Conservation (phyloP, 176 grass and related monocot genomes). For the Raddia distichophylla region DNA sequence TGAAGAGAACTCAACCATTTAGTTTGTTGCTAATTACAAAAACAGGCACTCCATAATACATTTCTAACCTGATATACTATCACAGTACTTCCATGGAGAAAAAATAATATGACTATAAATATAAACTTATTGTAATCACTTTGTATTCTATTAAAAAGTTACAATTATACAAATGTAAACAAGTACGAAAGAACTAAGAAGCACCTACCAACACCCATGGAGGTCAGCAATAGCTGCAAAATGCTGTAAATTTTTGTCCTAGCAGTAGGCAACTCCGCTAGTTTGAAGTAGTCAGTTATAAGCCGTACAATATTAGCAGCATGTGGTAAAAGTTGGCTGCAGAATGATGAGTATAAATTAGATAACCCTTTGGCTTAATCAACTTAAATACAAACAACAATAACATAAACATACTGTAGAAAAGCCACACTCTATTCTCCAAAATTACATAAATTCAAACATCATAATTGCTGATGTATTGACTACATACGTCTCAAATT, state of each 20-base stretch:
- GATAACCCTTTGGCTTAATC: slow-evolving; percentile 21
- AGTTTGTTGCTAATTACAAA: not conserved
- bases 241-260: slow-evolving; percentile 80
- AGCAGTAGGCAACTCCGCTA: slow-evolving; percentile 59
- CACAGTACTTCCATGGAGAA: not conserved
- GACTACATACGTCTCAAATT: slow-evolving; percentile 2
- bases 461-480: not conserved
- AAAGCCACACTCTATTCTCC: not conserved
- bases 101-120: not conserved
- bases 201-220: slow-evolving; percentile 84
- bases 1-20: not conserved
- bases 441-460: slow-evolving; percentile 26
- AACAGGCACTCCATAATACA: slow-evolving; percentile 18
- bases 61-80: slow-evolving; percentile 10
- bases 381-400: slow-evolving; percentile 20
- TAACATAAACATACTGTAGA: slow-evolving; percentile 8
- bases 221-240: slow-evolving; percentile 68
- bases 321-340: slow-evolving; percentile 94
- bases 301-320: slow-evolving; percentile 66
- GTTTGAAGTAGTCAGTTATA: slow-evolving; percentile 65
- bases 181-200: slow-evolving; percentile 24
- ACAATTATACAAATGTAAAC: slow-evolving; percentile 30
- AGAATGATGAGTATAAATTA: slow-evolving; percentile 43
- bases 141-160: not conserved
- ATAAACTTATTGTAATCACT: not conserved